A percentile compares a stretch with the other conserved stretches of the same genome.
These are phyloP conservation scores for Nakaseomyces sp. DNA, from an alignment of 1,139 yeast species.

Conservation along the genomic window DNA sequence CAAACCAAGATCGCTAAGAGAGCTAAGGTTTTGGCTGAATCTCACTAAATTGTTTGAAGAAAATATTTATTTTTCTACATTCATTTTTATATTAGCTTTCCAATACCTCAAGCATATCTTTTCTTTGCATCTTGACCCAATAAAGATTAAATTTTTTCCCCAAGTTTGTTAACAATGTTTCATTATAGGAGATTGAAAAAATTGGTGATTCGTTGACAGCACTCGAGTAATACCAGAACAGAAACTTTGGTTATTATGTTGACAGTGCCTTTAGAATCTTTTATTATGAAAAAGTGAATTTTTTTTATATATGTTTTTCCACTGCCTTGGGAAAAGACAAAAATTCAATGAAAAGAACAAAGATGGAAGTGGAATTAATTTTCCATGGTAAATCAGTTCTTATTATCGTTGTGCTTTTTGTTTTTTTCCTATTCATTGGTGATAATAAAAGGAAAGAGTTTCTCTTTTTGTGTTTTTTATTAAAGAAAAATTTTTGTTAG, in stretches of 20 bases:
- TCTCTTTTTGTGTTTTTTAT: background rate
- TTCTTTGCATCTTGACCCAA: background rate
- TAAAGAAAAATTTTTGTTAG: background rate
- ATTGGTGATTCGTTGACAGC: conserved; percentile 6
- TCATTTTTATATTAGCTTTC: background rate
- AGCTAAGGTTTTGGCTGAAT: conserved; percentile 38
- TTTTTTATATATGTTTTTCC: conserved; percentile 1
- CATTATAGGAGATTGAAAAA: conserved; percentile 6
- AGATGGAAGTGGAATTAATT: too few species aligned
- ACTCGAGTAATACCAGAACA: conserved; percentile 3
- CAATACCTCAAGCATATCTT: background rate
- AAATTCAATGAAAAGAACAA: background rate
- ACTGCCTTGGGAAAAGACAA: too few species aligned
- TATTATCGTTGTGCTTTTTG: too few species aligned
- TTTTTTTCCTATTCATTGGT: background rate
- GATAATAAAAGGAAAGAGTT: background rate
- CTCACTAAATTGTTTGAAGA: conserved; percentile 14
- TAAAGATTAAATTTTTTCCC: background rate
- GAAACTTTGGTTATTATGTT: conserved; percentile 5
- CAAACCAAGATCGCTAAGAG: conserved; percentile 60
- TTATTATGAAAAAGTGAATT: background rate
- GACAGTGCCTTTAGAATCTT: conserved; percentile 6
- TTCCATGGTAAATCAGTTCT: background rate
- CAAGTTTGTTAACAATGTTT: conserved; percentile 2
- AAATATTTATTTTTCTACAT: background rate